Base-by-base conservation (phyloP, 192 early-diverging fungal genomes). In the Diversispora epigaea region DNA sequence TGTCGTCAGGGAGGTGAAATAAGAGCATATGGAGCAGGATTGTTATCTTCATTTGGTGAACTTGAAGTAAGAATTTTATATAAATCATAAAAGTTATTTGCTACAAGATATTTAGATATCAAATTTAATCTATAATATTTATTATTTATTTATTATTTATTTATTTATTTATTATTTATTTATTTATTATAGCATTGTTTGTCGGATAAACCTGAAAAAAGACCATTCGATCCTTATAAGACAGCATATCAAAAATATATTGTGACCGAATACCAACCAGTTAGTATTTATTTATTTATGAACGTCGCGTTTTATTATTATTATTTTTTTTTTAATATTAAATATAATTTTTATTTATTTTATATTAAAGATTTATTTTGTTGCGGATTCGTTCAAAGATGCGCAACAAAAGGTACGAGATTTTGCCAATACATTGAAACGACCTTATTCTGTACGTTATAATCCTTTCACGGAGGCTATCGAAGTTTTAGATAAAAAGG, bases 41-140 rank as follows among this genome's bases (percentile, higher is more conserved):
- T 98, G 50, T 84, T 98, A 70, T 93, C 92, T 70, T 95, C 93
- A 52, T 96, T 95, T 86, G 96, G 96, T 77, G 96, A 98, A 85
- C 84, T 98, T 57, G 93, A 96, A 5, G 72, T 74, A 74, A 50
- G n/a, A 21, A 46, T 21, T 46, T 0, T 45, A 32, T 0, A n/a
- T n/a, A n/a, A n/a, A n/a, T n/a, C n/a, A n/a, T n/a, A n/a, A n/a
- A n/a, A n/a, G n/a, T n/a, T n/a, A n/a, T n/a, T n/a, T n/a, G n/a
- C n/a, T n/a, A 55, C 11, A 54, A n/a, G 12, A 10, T 4, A 45
- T 39, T 17, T 9, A 9, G 11, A 22, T 17, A 32, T 32, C 3
- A 0, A 40, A 63, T 32, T 32, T 4, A 63, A 5, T 41, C 9
- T 22, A 6, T 19, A 25, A 21, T 49, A 40, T 50, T 8, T 17